Evolutionary conservation across 257 asterid species (phyloP).

Genomic region (Penstemon eatonii): DNA sequence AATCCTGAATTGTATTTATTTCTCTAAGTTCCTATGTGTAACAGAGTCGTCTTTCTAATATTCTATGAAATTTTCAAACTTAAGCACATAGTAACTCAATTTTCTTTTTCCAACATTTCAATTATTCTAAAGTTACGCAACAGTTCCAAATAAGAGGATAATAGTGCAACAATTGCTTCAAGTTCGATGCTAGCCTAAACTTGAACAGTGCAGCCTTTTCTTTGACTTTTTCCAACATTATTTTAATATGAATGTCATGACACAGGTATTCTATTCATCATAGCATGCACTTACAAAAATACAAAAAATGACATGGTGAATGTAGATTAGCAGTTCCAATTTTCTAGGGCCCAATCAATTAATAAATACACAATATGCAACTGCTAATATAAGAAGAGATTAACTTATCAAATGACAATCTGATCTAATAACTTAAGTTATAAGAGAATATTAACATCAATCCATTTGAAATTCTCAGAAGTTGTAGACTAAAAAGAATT

Average conservation of each 20-base stretch:
- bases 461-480: slow-evolving; percentile 8
- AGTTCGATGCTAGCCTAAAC: not conserved
- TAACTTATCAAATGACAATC: not conserved
- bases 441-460: not conserved
- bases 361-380: not conserved
- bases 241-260: not conserved
- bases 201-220: not conserved
- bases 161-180: not conserved
- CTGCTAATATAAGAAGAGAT: not conserved
- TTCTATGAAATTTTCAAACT: not conserved
- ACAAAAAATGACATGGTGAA: not conserved
- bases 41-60: not conserved
- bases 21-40: not conserved
- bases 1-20: not conserved
- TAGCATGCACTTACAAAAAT: not conserved
- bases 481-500: not conserved
- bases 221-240: not conserved
- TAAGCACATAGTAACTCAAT: not conserved
- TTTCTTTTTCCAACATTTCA: not conserved
- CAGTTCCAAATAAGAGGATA: not conserved
- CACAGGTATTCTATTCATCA: not conserved
- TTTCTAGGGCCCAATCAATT: not conserved
- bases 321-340: not conserved
- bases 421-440: not conserved
- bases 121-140: not conserved